Base-by-base conservation (phyloP, 2,329 filamentous ascomycete genomes). In the Nigrospora osmanthi region DNA sequence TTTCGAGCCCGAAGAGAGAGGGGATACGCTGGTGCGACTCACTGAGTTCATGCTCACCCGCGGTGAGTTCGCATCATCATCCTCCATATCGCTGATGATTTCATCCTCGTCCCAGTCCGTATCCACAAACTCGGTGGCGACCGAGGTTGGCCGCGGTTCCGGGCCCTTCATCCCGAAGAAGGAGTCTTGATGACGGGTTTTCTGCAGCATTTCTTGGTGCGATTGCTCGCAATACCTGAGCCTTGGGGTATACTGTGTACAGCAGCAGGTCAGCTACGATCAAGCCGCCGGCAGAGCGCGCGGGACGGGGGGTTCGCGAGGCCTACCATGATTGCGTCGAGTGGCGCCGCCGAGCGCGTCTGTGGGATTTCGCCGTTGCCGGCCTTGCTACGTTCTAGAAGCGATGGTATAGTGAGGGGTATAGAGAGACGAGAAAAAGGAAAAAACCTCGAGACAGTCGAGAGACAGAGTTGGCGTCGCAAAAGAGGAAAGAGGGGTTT, bases 121-220 rank as follows among this genome's bases (percentile, higher is more conserved):
- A 57, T 89, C 87, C 59, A 84, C 82, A 52, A 89, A 85, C 56
- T 89, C 84, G 17, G 86, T 91, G 37, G 83, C 78, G 48, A 86
- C 75, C 34, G 87, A 90, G 34, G 78, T 63, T 35, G 85, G 85
- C 47, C 84, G 74, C 44, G 70, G 68, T 43, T 72, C 66, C 17
- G 65, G 71, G 49, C 75, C 71, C 56, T 75, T 77, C 49, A 76
- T 63, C 53, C 73, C 72, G 64, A 86, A 85, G 60, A 86, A 80
- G 15, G 79, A 65, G 63, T 81, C 76, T 52, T 74, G 71, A 23
- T 69, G 58, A 40, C 65, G 60, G 44, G 66, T 57, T 58, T 73
- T 77, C 53, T 78, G 69, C 51, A 65, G 65, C 75, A 78, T 77
- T 59, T 77, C 72, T 47, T 63, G 65, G 45, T 67, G 68, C 57